Evolutionary conservation across 202 grass and related monocot species (phyloP).

Genomic region (Panicum virgatum): DNA sequence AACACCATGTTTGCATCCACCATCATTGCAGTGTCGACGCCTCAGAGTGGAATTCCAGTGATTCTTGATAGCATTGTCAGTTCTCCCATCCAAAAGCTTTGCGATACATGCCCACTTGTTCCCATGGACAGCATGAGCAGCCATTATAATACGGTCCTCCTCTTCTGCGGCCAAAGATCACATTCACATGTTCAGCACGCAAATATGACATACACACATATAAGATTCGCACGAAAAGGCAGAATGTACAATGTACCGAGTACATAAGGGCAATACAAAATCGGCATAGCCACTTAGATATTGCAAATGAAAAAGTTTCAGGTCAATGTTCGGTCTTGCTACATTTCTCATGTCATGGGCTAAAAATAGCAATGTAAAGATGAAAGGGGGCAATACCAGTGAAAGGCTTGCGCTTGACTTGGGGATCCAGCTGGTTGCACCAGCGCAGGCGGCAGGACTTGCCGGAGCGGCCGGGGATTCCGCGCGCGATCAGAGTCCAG

Average conservation of each 20-base stretch:
- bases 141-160: conserved; percentile 89
- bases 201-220: neutral
- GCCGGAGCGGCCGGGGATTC: conserved; percentile 82
- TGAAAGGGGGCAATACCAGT: conserved; percentile 57
- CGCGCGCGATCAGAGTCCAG: conserved; percentile 81
- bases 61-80: conserved; percentile 97
- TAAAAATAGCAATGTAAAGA: conserved; percentile 9
- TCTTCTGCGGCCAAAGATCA: conserved; percentile 67
- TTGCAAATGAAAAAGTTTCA: neutral
- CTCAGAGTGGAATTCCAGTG: conserved; percentile 99
- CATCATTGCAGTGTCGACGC: conserved; percentile 52
- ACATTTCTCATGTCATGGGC: conserved; percentile 11
- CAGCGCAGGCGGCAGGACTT: conserved; percentile 97
- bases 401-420: conserved; percentile 95
- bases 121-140: conserved; percentile 80
- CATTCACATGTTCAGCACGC: conserved; percentile 25
- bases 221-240: neutral
- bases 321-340: neutral
- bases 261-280: neutral
- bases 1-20: conserved; percentile 43
- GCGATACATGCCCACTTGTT: conserved; percentile 94
- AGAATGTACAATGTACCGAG: conserved; percentile 7
- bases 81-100: conserved; percentile 88
- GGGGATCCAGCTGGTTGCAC: conserved; percentile 96
- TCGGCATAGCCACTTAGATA: neutral